Evolutionary conservation across 148 eudicot genomes (phyloP).

Genomic region (Amaranthus hypochondriacus): DNA sequence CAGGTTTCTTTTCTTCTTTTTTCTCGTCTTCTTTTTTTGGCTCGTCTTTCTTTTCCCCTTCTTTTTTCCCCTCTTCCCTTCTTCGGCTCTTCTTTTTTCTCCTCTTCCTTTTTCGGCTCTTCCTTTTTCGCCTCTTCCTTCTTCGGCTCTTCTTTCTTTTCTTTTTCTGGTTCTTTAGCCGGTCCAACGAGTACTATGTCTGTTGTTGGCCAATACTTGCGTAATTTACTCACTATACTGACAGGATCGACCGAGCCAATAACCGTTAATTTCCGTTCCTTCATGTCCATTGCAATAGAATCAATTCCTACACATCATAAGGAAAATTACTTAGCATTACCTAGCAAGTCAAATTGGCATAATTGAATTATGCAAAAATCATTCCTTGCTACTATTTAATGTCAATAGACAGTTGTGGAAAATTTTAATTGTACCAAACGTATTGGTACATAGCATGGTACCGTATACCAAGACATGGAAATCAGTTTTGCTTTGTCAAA

Average conservation of each 20-base stretch:
- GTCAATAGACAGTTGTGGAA: conserved; percentile 2
- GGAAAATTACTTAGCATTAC: not conserved
- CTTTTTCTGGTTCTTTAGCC: conserved; percentile 50
- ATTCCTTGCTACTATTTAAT: not conserved
- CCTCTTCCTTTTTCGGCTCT: conserved; percentile 24
- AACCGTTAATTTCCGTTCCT: conserved; percentile 43
- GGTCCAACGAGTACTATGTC: conserved; percentile 51
- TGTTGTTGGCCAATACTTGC: conserved; percentile 47
- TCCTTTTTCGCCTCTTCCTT: conserved; percentile 34
- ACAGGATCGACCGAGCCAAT: conserved; percentile 55
- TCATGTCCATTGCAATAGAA: conserved; percentile 56
- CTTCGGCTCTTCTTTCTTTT: conserved; percentile 34
- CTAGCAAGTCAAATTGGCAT: conserved; percentile 4
- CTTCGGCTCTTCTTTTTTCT: conserved; percentile 23
- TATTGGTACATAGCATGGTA: not conserved
- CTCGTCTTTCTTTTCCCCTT: conserved; percentile 41
- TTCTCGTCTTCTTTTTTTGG: conserved; percentile 39
- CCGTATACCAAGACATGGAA: not conserved
- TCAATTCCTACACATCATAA: conserved; percentile 41
- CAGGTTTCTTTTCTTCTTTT: conserved; percentile 41
- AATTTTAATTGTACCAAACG: not conserved
- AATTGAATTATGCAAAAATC: not conserved
- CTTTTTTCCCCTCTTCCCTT: conserved; percentile 40
- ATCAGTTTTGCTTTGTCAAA: not conserved
- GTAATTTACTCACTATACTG: conserved; percentile 41